Evolutionary conservation across 345 rosid genomes (phyloP).

Genomic region (Schrenkiella parvula): DNA sequence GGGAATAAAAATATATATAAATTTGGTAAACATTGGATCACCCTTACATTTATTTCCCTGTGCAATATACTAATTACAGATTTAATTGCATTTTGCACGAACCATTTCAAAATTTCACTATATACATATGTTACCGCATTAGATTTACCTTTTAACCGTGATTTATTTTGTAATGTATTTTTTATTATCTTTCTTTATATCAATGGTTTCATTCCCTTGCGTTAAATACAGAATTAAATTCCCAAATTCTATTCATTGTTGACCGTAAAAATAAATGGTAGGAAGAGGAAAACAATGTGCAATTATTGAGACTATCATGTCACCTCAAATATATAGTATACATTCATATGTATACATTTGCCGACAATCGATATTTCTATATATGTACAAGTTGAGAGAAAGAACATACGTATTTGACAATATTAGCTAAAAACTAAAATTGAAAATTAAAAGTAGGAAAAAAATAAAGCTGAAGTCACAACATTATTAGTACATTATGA

Average conservation of each 20-base stretch:
- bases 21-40: conserved; percentile 22
- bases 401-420: not conserved
- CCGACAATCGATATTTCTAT: conserved; percentile 19
- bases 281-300: not conserved
- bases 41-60: conserved; percentile 9
- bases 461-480: not conserved
- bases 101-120: not conserved
- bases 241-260: not conserved
- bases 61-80: not conserved
- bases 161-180: not conserved
- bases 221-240: not conserved
- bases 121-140: not conserved
- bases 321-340: not conserved
- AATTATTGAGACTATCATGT: conserved; percentile 21
- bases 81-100: not conserved
- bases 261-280: not conserved
- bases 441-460: not conserved
- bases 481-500: not conserved
- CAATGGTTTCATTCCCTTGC: not conserved
- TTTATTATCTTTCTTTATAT: not conserved
- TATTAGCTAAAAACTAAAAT: not conserved
- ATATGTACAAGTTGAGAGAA: not conserved
- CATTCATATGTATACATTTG: conserved; percentile 27
- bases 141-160: not conserved
- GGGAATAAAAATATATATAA: not conserved